phyloP scores from a whole-genome alignment of 2,329 filamentous ascomycete species.

The Pseudocercospora cruenta region DNA sequence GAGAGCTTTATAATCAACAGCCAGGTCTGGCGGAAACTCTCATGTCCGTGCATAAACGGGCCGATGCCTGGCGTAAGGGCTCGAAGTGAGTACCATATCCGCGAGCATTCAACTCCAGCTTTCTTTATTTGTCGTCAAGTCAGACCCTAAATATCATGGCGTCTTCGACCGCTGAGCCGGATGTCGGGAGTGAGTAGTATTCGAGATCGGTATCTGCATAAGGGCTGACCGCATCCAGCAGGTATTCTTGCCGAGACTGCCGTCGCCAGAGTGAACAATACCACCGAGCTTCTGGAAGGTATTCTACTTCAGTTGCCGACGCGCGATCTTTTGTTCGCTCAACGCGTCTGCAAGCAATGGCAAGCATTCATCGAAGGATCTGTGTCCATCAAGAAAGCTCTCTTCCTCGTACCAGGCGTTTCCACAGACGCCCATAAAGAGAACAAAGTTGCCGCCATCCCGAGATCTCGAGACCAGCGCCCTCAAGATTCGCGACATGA shows the following conservation, averaged over 20 bases:
- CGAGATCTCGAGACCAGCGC: neutral
- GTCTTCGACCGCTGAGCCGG: neutral
- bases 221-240: neutral
- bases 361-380: constrained; percentile 10
- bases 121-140: no score
- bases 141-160: neutral
- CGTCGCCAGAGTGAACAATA: constrained; percentile 19
- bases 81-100: neutral
- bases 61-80: neutral
- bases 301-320: constrained; percentile 21
- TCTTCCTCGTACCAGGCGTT: constrained; percentile 7
- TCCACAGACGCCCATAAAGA: neutral
- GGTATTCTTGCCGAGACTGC: neutral
- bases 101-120: no score
- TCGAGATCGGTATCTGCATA: neutral
- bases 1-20: neutral
- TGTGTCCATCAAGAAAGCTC: constrained; percentile 13
- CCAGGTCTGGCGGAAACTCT: neutral
- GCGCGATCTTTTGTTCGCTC: constrained; percentile 10
- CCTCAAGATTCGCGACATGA: no score
- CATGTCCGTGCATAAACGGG: neutral
- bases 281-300: constrained; percentile 35
- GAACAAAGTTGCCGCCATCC: neutral
- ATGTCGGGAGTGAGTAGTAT: neutral
- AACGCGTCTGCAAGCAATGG: constrained; percentile 20